Evolutionary conservation across 208 protist genomes (phyloP).

Genomic region (Perkinsela sp.): DNA sequence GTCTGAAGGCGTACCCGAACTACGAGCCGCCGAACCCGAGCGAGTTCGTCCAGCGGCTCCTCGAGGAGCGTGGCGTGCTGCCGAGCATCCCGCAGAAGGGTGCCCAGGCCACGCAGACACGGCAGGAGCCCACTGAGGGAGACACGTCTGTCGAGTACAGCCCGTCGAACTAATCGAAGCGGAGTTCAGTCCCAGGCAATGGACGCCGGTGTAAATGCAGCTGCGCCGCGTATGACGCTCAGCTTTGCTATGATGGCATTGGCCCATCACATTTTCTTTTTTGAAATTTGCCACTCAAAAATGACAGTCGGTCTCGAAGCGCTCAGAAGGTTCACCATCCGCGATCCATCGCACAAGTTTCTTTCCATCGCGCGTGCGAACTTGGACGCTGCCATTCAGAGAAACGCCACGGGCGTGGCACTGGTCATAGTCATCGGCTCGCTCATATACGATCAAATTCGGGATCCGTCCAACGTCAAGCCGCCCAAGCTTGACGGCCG

Average conservation of each 20-base stretch:
- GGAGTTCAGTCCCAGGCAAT: no score
- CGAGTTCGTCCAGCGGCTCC: slow-evolving; percentile 40
- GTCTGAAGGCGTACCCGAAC: slow-evolving; percentile 44
- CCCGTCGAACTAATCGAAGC: background rate
- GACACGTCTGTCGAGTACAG: background rate
- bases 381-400: no score
- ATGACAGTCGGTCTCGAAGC: no score
- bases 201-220: no score
- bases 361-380: no score
- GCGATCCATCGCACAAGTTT: no score
- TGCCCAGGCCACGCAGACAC: background rate
- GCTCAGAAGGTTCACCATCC: no score
- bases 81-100: slow-evolving; percentile 24
- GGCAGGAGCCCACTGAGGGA: background rate
- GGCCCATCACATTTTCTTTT: no score
- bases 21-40: slow-evolving; percentile 57
- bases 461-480: background rate
- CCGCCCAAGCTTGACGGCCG: background rate
- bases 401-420: background rate
- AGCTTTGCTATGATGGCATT: no score
- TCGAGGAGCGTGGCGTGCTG: slow-evolving; percentile 53
- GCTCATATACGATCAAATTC: background rate
- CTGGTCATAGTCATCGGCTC: background rate
- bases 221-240: no score
- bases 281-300: no score